Base-by-base conservation (phyloP, 192 early-diverging fungal genomes). In the Entophlyctis luteolus region DNA sequence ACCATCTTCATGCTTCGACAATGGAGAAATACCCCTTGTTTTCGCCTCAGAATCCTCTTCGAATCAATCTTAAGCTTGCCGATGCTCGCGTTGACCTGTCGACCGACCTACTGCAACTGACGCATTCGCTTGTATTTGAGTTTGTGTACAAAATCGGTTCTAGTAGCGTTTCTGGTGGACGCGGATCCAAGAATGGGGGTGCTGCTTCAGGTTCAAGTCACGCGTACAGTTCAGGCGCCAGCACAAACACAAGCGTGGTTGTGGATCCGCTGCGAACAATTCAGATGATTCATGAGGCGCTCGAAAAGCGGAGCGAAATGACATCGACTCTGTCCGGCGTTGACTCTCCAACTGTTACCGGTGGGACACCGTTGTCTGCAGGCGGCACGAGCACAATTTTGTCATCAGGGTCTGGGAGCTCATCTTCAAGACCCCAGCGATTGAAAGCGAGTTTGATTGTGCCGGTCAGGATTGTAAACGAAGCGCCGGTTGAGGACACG, bases 391-490 rank as follows among this genome's bases (percentile, higher is more conserved):
- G n/a, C n/a, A n/a, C n/a, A n/a, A n/a, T n/a, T n/a, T n/a, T n/a
- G n/a, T n/a, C n/a, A n/a, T n/a, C n/a, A n/a, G n/a, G n/a, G n/a
- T n/a, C n/a, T n/a, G n/a, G n/a, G n/a, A n/a, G n/a, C n/a, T n/a
- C n/a, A n/a, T 8, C 25, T 10, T 16, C 4, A 10, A 48, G 50
- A 49, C 8, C 60, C 32, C 28, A 31, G 18, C 60, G 60, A 20
- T 49, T 63, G n/a, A 63, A 63, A 33, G 60, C 60, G 27, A 63
- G 60, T 25, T 49, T 63, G 42, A 63, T 63, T 63, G 60, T 63
- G 1, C 60, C 60, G 0, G 47, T 63, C 4, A 45, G 60, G 29
- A 63, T 63, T 16, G 60, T 63, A 20, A 45, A 63, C 36, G 42
- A 45, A 8, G 46, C 50, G 6, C 48, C 42, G 25, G 32, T 37